Base-by-base conservation (phyloP, 176 grass and related monocot species). In the Luzula sylvatica region DNA sequence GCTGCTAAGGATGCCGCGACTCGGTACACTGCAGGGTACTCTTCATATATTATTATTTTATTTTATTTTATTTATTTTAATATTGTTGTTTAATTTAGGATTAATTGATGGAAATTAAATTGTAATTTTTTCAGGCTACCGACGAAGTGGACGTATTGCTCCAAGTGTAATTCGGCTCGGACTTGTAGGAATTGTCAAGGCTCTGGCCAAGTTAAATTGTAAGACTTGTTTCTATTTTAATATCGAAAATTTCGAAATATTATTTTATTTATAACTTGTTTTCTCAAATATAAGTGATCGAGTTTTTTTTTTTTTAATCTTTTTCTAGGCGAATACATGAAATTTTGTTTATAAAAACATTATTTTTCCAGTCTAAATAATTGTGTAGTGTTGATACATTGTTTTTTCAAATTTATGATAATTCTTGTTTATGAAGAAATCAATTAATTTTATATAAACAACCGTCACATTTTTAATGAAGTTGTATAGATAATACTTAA, bases 141-240 rank as follows among this genome's bases (percentile, higher is more conserved):
- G 8, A 78, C 57, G 42, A 78, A 78, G 23, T 72, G 75, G 75
- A 78, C 67, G 39, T 78, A 78, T 51, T 78, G 75, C 58, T 65
- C 16, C 49, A 78, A 72, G 52, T 78, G 75, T 69, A 65, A 56
- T 69, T 78, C 75, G 47, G 41, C 67, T 29, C 75, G 75, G 19
- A 65, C 75, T 40, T 78, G 75, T 48, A 57, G 65, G 16, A 66
- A 50, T 53, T 78, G 75, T 69, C 3, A 30, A 6, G 75, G 75
- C 68, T 72, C 75, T 47, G 75, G 75, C 55, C 61, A 39, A 56
- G 49, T 78, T 3, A 59, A 58, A 56, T 27, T 26, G 11, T 44
- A 19, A 46, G 43, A 17, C 16, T 20, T 29, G 17, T 22, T 18
- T 3, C 28, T 49, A 46, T 35, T 35, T 35, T 35, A 35, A 35